phyloP scores from a whole-genome alignment of 345 rosid genomes.

The Raphanus raphanistrum region DNA sequence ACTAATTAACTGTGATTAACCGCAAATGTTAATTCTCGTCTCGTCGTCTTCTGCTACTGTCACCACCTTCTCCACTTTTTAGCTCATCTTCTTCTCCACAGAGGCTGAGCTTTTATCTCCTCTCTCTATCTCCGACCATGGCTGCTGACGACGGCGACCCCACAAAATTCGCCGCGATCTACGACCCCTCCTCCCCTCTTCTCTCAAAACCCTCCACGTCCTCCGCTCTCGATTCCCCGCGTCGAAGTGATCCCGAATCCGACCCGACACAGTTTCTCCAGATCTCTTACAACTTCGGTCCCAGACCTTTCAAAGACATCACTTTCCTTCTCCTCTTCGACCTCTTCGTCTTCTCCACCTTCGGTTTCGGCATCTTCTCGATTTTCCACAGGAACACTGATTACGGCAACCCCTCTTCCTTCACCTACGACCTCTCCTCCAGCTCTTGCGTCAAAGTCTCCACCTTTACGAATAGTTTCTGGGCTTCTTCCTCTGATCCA shows the following conservation, averaged over 20 bases:
- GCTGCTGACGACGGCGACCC: constrained; percentile 58
- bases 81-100: constrained; percentile 2
- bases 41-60: constrained; percentile 15
- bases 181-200: constrained; percentile 62
- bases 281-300: constrained; percentile 77
- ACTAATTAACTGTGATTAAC: constrained; percentile 1
- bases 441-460: constrained; percentile 56
- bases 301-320: constrained; percentile 75
- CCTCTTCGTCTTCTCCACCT: constrained; percentile 61
- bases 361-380: constrained; percentile 76
- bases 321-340: constrained; percentile 68
- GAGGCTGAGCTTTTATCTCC: constrained; percentile 32
- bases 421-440: constrained; percentile 51
- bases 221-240: constrained; percentile 44
- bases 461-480: constrained; percentile 15
- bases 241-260: constrained; percentile 40
- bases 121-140: constrained; percentile 41
- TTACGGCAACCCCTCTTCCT: constrained; percentile 54
- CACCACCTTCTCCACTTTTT: constrained; percentile 1
- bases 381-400: constrained; percentile 57
- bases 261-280: constrained; percentile 84
- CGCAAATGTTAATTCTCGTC: neutral
- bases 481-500: constrained; percentile 46
- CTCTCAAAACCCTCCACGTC: constrained; percentile 58
- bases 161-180: constrained; percentile 39